Evolutionary conservation across 495 filamentous ascomycete species (phyloP), one percentile per base, ranked within the genome.

Genomic region (Trichoderma parareesei): DNA sequence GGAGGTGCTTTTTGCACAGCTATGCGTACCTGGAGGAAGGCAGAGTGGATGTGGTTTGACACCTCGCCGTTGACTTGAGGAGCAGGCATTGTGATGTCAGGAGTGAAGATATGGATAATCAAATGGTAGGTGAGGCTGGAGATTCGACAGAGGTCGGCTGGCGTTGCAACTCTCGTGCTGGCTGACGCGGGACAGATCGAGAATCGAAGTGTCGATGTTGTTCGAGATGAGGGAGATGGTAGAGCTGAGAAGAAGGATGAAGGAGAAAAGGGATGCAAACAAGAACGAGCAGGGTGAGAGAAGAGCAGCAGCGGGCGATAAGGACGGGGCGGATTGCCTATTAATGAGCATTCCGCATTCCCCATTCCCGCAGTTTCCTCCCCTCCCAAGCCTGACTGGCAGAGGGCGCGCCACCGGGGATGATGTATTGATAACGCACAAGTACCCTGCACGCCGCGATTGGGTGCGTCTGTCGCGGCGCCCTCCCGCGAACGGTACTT

Each of bases 1-100:
- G 2, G 14, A 64, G 46, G 64, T 43, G 48, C 48, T 41, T 55
- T 38, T 65, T 55, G 27, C 27, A 27, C 27, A 18, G 16, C 65
- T 74, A 11, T 41, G 49, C 87, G 71, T 82, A 90, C 88, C 55
- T 84, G 79, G 62, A 90, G 67, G 76, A 88, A 89, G 65, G 88
- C 85, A 62, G 85, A 90, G 38, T 43, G 64, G 38, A 37, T 33
- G 35, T 63, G 16, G 67, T 84, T 79, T 43, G 80, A 68, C 14
- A 73, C 77, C 65, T 88, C 86, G 77, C 88, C 88, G 81, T 91
- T 91, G 64, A 89, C 84, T 69, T 79, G 75, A 27, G 71, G 67
- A 68, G 76, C 53, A 37, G 53, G 53, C 53, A 57, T 57, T 57
- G 53, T 38, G 53, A 57, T 57, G 27, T 57, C 11, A 38, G 53